phyloP scores from a whole-genome alignment of 139 green algal species.

The Micromonas commoda region DNA sequence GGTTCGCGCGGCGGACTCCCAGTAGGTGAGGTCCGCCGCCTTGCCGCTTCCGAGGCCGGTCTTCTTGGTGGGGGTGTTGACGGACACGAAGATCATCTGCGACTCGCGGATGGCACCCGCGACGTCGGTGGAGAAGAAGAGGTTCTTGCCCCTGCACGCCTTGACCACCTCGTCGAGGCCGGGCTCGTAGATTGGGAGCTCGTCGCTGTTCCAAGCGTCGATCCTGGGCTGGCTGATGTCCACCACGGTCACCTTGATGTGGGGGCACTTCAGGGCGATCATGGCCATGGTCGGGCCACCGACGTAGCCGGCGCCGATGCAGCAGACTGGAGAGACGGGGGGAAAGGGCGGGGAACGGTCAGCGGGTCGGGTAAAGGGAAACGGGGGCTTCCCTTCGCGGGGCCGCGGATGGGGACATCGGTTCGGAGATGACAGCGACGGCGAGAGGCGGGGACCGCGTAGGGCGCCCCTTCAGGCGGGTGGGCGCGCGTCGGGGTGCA shows the following conservation, averaged over 20 bases:
- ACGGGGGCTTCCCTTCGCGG: no score
- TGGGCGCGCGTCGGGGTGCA: no score
- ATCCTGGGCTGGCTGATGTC: conserved; percentile 84
- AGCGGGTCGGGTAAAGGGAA: not conserved
- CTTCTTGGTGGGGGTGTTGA: conserved; percentile 99
- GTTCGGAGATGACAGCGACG: no score
- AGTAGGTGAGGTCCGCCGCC: conserved; percentile 98
- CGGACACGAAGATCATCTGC: conserved; percentile 94
- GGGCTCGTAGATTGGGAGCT: conserved; percentile 97
- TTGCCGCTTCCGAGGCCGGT: conserved; percentile 89
- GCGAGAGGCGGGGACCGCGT: no score
- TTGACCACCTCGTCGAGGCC: conserved; percentile 81
- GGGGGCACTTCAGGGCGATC: conserved; percentile 76
- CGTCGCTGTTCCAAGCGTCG: conserved; percentile 91
- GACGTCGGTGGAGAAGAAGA: conserved; percentile 95
- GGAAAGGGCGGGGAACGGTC: not conserved
- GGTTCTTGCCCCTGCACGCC: conserved; percentile 69
- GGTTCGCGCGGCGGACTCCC: conserved; percentile 89
- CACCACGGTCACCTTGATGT: conserved; percentile 71
- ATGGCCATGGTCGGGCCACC: conserved; percentile 86
- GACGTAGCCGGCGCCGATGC: conserved; percentile 59
- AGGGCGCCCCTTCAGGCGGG: no score
- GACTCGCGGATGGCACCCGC: conserved; percentile 86
- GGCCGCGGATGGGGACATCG: no score
- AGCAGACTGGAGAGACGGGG: conserved; percentile 27